Conservation (phyloP, 192 early-diverging fungal genomes). For the Gonapodya prolifera region DNA sequence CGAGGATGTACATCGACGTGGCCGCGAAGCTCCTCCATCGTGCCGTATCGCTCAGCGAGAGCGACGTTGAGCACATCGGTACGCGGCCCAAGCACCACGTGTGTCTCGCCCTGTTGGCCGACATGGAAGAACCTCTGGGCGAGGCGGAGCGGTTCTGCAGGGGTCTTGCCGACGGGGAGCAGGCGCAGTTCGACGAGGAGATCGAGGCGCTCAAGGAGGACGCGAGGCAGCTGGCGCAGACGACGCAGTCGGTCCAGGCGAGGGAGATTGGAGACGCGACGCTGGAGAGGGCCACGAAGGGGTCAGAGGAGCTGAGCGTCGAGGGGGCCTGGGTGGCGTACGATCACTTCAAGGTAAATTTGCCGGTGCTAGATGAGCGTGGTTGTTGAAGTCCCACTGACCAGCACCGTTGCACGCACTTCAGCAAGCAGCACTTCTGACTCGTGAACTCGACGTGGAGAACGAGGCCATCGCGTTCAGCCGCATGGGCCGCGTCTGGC, state of each 20-base stretch:
- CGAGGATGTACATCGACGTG: background rate
- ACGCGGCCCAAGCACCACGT: background rate
- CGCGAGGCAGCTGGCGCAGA: background rate
- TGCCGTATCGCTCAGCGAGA: background rate
- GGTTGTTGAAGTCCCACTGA: too few relatives aligned
- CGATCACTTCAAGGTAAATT: background rate
- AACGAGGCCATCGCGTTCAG: background rate
- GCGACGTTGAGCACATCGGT: background rate
- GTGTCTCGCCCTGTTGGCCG: background rate
- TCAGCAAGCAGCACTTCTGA: background rate
- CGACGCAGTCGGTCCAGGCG: background rate
- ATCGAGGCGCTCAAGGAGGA: background rate
- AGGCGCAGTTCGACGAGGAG: background rate
- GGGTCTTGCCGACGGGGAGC: background rate
- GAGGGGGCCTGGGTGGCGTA: background rate
- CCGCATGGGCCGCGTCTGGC: background rate
- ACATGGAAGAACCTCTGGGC: background rate
- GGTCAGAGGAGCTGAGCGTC: background rate
- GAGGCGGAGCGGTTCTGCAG: background rate
- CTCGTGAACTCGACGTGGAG: background rate
- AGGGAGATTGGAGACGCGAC: background rate
- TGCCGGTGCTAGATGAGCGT: too few relatives aligned
- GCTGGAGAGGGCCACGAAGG: background rate
- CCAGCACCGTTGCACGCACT: too few relatives aligned
- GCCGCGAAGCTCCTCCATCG: background rate